Evolutionary conservation across 306 rosid genomes (phyloP).

Genomic region (Prosopis cineraria): DNA sequence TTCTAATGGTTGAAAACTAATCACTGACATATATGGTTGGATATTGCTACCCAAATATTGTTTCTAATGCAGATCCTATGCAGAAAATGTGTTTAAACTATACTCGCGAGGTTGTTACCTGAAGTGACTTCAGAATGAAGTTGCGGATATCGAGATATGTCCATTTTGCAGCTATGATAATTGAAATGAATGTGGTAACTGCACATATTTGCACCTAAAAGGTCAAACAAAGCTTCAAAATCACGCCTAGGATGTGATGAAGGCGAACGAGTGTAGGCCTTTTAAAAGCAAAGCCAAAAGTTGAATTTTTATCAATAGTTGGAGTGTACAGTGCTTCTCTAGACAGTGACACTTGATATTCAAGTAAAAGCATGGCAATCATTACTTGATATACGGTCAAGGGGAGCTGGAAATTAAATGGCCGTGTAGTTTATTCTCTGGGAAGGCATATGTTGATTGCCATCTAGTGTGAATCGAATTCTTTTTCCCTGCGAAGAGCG

Average conservation of each 20-base stretch:
- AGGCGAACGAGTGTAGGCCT: neutral
- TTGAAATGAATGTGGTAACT: neutral
- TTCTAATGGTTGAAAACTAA: neutral
- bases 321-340: neutral
- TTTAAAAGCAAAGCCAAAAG: neutral
- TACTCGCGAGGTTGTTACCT: neutral
- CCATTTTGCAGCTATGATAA: neutral
- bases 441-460: neutral
- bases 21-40: neutral
- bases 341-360: neutral
- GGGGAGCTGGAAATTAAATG: neutral
- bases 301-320: conserved; percentile 1
- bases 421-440: neutral
- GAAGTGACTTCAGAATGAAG: neutral
- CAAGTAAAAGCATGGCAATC: neutral
- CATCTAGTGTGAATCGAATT: neutral
- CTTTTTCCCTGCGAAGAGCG: neutral
- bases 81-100: neutral
- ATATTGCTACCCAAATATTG: conserved; percentile 2
- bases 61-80: neutral
- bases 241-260: conserved; percentile 4
- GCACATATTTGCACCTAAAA: neutral
- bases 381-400: neutral
- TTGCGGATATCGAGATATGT: neutral
- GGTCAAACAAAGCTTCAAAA: neutral